A percentile compares a stretch with the other conserved stretches of the same genome.
Conservation (phyloP, 306 rosid species). For the Sicyos baderoa region DNA sequence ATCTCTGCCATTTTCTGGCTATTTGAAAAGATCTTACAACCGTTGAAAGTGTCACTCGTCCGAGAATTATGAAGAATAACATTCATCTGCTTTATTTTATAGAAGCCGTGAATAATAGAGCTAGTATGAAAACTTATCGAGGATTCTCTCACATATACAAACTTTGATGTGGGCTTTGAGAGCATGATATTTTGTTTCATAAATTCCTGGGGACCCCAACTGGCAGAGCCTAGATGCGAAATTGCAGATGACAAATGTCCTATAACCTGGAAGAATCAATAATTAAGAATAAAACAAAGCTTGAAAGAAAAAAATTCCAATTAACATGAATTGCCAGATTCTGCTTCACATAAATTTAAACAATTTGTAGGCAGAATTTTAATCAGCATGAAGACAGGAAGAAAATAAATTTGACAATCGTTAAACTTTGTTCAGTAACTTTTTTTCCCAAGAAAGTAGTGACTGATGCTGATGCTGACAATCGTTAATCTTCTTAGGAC, state of each 20-base stretch:
- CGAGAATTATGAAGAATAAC: slow-evolving; percentile 58
- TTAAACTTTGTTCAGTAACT: background rate
- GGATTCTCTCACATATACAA: slow-evolving; percentile 23
- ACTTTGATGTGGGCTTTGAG: slow-evolving; percentile 32
- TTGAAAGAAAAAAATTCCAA: slow-evolving; percentile 10
- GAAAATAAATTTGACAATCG: background rate
- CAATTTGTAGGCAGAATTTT: background rate
- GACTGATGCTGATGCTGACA: no score
- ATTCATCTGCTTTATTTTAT: slow-evolving; percentile 48
- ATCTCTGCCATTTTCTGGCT: slow-evolving; percentile 33
- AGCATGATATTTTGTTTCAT: slow-evolving; percentile 31
- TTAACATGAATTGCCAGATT: slow-evolving; percentile 4
- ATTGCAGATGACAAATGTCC: slow-evolving; percentile 39
- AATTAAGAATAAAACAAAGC: slow-evolving; percentile 11
- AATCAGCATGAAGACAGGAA: background rate
- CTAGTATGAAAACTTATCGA: slow-evolving; percentile 30
- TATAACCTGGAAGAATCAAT: slow-evolving; percentile 44
- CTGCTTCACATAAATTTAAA: background rate
- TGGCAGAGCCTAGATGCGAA: slow-evolving; percentile 29
- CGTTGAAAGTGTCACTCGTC: slow-evolving; percentile 29
- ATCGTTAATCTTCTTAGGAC: no score
- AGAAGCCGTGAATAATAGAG: slow-evolving; percentile 34
- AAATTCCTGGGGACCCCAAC: slow-evolving; percentile 31
- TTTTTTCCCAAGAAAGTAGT: no score
- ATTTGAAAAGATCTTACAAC: slow-evolving; percentile 26